Conservation (phyloP, 2,329 filamentous ascomycete genomes). For the Cladophialophora chaetospira region DNA sequence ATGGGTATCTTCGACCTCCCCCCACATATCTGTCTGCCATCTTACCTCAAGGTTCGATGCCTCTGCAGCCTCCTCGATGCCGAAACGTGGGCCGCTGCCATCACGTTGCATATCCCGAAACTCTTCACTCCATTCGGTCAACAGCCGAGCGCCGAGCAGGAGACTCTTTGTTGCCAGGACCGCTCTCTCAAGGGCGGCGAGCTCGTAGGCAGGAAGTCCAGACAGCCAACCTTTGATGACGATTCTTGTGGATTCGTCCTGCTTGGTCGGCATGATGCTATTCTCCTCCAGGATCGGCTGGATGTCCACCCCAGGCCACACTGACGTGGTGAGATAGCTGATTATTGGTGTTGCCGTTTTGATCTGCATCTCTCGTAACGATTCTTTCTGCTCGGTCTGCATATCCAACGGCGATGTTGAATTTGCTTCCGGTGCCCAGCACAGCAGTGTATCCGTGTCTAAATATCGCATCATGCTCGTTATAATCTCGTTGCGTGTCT, state of each 20-base stretch:
- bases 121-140: constrained; percentile 86
- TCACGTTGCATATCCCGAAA: constrained; percentile 55
- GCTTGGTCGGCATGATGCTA: constrained; percentile 73
- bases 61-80: constrained; percentile 77
- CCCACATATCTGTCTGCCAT: constrained; percentile 91
- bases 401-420: constrained; percentile 51
- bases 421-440: constrained; percentile 71
- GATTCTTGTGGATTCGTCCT: constrained; percentile 73
- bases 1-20: constrained; percentile 96
- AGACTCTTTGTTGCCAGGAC: constrained; percentile 86
- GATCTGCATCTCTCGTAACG: constrained; percentile 72
- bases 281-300: constrained; percentile 76
- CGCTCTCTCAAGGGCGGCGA: constrained; percentile 83
- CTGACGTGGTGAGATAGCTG: constrained; percentile 66
- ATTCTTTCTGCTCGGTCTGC: constrained; percentile 53
- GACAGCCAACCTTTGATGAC: constrained; percentile 77
- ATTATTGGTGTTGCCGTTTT: constrained; percentile 70
- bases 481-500: constrained; percentile 65
- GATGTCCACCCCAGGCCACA: constrained; percentile 85
- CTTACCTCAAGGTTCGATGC: constrained; percentile 80
- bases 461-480: constrained; percentile 78
- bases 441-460: constrained; percentile 87
- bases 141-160: constrained; percentile 71
- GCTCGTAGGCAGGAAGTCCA: constrained; percentile 72
- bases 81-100: constrained; percentile 56